These are phyloP conservation scores for Berberis thunbergii DNA, from an alignment of 164 flowering plant genomes.

Conservation along the genomic window DNA sequence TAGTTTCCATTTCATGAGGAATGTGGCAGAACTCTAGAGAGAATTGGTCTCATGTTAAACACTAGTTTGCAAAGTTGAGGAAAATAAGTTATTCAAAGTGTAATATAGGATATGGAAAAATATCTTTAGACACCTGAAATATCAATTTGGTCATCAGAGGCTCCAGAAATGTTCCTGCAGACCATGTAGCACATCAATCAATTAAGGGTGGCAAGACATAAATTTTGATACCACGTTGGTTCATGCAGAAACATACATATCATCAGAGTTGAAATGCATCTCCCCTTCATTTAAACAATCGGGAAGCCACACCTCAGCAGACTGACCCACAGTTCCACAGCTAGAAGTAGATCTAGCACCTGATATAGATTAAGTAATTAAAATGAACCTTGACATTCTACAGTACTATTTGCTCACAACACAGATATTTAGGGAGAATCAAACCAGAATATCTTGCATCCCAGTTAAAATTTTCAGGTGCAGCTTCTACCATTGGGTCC, in stretches of 20 bases:
- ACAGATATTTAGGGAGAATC: slow-evolving; percentile 10
- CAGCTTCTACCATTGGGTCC: slow-evolving; percentile 30
- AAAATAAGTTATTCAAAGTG: too few species aligned
- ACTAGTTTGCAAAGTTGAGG: not conserved
- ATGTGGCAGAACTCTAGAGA: slow-evolving; percentile 41
- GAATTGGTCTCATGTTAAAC: not conserved
- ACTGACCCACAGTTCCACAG: slow-evolving; percentile 41
- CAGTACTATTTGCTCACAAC: not conserved
- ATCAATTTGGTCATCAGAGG: slow-evolving; percentile 48
- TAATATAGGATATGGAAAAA: not conserved
- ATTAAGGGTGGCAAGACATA: not conserved
- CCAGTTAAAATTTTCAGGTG: slow-evolving; percentile 45
- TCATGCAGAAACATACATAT: slow-evolving; percentile 39
- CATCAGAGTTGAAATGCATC: slow-evolving; percentile 43
- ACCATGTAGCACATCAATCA: slow-evolving; percentile 1
- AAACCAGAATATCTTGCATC: slow-evolving; percentile 46
- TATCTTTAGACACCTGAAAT: slow-evolving; percentile 39
- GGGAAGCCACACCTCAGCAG: slow-evolving; percentile 71
- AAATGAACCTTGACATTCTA: not conserved
- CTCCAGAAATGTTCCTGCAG: slow-evolving; percentile 42
- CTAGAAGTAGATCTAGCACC: slow-evolving; percentile 34
- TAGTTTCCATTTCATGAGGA: slow-evolving; percentile 32
- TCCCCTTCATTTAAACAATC: slow-evolving; percentile 60
- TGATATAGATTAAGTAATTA: slow-evolving; percentile 11
- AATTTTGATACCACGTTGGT: not conserved